Evolutionary conservation across 805 yeast species (phyloP).

Genomic region (Ogataea sp.): DNA sequence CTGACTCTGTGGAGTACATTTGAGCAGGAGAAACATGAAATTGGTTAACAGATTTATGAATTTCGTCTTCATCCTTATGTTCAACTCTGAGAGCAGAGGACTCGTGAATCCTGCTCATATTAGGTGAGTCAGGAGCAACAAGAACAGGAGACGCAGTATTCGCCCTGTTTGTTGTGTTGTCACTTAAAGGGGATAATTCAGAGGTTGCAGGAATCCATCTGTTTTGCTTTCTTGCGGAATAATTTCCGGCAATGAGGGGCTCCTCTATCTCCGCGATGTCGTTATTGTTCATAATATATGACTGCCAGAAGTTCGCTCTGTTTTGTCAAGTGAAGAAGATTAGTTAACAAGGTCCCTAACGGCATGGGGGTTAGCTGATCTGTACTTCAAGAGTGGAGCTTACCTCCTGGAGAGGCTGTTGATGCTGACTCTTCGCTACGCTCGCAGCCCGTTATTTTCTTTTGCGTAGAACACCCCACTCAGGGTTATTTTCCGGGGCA

Average conservation of each 20-base stretch:
- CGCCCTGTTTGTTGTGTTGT: slow-evolving; percentile 7
- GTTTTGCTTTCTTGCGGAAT: slow-evolving; percentile 45
- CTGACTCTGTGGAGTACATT: slow-evolving; percentile 85
- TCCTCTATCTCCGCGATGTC: slow-evolving; percentile 29
- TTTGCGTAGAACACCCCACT: no score
- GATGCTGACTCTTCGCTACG: no score
- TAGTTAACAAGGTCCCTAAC: no score
- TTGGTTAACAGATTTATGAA: slow-evolving; percentile 55
- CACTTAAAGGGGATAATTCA: slow-evolving; percentile 1
- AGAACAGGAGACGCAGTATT: slow-evolving; percentile 6
- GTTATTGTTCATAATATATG: neutral
- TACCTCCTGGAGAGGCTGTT: no score
- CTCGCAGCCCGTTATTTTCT: no score
- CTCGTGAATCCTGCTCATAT: slow-evolving; percentile 3
- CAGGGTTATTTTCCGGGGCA: neutral
- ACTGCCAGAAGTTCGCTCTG: no score
- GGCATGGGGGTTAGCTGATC: no score
- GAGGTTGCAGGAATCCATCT: slow-evolving; percentile 34
- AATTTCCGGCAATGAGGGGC: slow-evolving; percentile 40
- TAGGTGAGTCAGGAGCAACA: slow-evolving; percentile 8
- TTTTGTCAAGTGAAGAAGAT: no score
- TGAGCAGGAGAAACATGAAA: slow-evolving; percentile 84
- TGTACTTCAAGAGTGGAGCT: no score
- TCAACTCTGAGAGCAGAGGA: neutral
- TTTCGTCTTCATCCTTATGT: slow-evolving; percentile 40